These are phyloP conservation scores for Pythium sp. DNA, from an alignment of 352 stramenopile species.

Conservation along the genomic window DNA sequence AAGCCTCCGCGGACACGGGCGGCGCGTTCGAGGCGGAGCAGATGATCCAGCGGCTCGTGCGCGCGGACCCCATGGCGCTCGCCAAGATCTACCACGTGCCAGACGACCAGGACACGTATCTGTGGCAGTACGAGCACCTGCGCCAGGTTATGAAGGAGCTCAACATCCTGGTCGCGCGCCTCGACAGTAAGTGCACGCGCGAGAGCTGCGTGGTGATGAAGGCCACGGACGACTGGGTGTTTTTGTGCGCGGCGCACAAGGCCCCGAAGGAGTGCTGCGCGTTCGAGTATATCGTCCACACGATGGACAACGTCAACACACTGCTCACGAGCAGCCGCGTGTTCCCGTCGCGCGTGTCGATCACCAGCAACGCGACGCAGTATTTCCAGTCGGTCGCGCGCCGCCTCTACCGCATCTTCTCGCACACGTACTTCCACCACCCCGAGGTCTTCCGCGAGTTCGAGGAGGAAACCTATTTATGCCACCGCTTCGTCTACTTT, in stretches of 20 bases:
- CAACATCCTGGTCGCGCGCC: slow-evolving; percentile 65
- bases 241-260: slow-evolving; percentile 83
- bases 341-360: slow-evolving; percentile 73
- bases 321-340: slow-evolving; percentile 79
- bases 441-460: slow-evolving; percentile 70
- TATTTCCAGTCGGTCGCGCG: slow-evolving; percentile 85
- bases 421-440: slow-evolving; percentile 84
- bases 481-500: slow-evolving; percentile 85
- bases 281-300: slow-evolving; percentile 86
- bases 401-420: slow-evolving; percentile 83
- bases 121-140: slow-evolving; percentile 86
- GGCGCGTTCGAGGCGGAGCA: slow-evolving; percentile 77
- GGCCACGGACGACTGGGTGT: slow-evolving; percentile 85
- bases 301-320: slow-evolving; percentile 86
- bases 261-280: slow-evolving; percentile 77
- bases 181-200: slow-evolving; percentile 68
- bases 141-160: slow-evolving; percentile 84
- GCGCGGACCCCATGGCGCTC: slow-evolving; percentile 52
- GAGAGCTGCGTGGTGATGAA: slow-evolving; percentile 79
- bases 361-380: slow-evolving; percentile 77
- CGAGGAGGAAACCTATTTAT: slow-evolving; percentile 72
- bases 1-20: slow-evolving; percentile 25
- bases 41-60: slow-evolving; percentile 72
- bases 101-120: slow-evolving; percentile 76
- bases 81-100: slow-evolving; percentile 69